Base-by-base conservation (phyloP, 2,329 filamentous ascomycete species). In the Trichothecium roseum region DNA sequence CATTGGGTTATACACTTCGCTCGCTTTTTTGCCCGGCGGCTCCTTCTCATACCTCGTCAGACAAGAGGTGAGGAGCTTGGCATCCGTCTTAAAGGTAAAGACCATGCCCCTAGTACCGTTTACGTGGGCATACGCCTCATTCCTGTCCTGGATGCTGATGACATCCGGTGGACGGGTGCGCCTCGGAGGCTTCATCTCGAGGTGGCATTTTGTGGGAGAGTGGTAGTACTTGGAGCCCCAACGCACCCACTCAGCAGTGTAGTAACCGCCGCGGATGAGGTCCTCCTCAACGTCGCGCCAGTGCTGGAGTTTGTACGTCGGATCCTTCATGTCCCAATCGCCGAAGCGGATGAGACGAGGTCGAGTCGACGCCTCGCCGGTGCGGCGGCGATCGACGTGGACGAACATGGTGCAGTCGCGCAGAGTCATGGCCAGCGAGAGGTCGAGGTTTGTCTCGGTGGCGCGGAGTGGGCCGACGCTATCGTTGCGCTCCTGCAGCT, bases 321-420 rank as follows among this genome's bases (percentile, higher is more conserved):
- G 68, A 38, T 78, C 79, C 61, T 91, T 91, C 48, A 82, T 69
- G 56, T 91, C 84, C 30, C 89, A 67, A 50, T 91, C 84, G 2
- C 80, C 82, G 8, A 91, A 66, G 36, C 80, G 74, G 30, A 74
- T 66, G 37, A 73, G 65, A 6, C 77, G 54, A 2, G 53, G 51
- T 6, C 46, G 42, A 1, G 18, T 14, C 5, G 34, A n/a, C 4
- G 47, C 40, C 20, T 24, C 20, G 20, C 20, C 10, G 10, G 6
- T 6, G 7, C 43, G 36, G 13, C 42, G 45, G 10, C 31, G 41
- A 3, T 56, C n/a, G 37, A 86, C 68, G 47, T 74, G 73, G 28
- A 85, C 62, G 49, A 81, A 87, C 46, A 84, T 72, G 4, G 81
- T 84, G 53, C 84, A 87, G 60, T 91, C 84, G 34, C 84, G 66